Conservation (phyloP, 768 basidiomycete species). For the Pulveroboletus frians region DNA sequence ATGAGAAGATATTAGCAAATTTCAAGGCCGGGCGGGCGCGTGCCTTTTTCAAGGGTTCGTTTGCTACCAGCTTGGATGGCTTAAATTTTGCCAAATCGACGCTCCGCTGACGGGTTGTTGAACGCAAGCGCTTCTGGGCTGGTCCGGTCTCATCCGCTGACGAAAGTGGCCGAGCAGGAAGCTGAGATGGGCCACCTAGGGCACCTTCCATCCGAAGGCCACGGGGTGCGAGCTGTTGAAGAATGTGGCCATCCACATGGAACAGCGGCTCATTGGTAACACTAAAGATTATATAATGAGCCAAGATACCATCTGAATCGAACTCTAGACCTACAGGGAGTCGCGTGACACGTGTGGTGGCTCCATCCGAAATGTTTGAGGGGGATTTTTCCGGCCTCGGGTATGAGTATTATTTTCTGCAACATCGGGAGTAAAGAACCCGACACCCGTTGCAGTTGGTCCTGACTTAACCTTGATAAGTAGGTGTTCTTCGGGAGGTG, state of each 20-base stretch:
- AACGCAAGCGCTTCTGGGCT: conserved; percentile 68
- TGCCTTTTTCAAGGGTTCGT: conserved; percentile 85
- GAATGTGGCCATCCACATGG: conserved; percentile 55
- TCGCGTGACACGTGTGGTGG: conserved; percentile 51
- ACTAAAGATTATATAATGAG: conserved; percentile 32
- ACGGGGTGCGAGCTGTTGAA: conserved; percentile 41
- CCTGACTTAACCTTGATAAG: conserved; percentile 33
- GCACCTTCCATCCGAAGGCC: conserved; percentile 38
- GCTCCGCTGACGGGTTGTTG: conserved; percentile 52
- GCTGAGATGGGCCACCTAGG: conserved; percentile 40
- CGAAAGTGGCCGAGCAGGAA: conserved; percentile 62
- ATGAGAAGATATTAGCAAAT: conserved; percentile 87
- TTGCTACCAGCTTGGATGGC: conserved; percentile 54
- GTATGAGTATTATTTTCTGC: conserved; percentile 53
- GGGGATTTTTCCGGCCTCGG: conserved; percentile 51
- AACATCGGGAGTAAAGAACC: conserved; percentile 73
- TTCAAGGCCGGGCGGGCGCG: conserved; percentile 84
- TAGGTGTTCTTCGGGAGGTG: conserved; percentile 47
- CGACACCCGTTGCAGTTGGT: conserved; percentile 59
- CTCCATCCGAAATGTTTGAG: conserved; percentile 54
- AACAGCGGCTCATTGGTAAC: conserved; percentile 52
- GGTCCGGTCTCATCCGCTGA: conserved; percentile 82
- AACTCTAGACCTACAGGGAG: conserved; percentile 45
- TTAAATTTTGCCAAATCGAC: conserved; percentile 48
- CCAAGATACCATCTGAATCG: background rate